Percentiles rank a stretch among this genome's conserved stretches.
Evolutionary conservation across 495 filamentous ascomycete genomes (phyloP).

Genomic region (Lophiostoma macrostomum): DNA sequence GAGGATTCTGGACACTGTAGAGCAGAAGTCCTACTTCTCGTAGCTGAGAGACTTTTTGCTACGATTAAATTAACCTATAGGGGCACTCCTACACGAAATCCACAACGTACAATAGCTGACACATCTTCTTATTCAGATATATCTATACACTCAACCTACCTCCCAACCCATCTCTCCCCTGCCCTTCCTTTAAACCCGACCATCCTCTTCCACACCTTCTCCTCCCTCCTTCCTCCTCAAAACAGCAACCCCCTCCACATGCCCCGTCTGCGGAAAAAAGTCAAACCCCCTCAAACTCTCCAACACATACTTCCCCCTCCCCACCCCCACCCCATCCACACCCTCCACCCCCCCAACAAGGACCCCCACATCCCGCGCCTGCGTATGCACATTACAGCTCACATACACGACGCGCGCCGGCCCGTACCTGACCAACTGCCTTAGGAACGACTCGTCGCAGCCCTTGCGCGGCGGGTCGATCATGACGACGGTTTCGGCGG

Average conservation of each 20-base stretch:
- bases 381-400: conserved; percentile 95
- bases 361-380: conserved; percentile 86
- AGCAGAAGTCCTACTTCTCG: no score
- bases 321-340: conserved; percentile 40
- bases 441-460: conserved; percentile 79
- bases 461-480: conserved; percentile 95
- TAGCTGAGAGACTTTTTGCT: no score
- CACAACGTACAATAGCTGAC: no score
- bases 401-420: conserved; percentile 86
- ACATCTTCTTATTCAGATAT: no score
- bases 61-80: no score
- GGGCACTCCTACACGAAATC: no score
- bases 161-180: background rate
- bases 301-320: conserved; percentile 68
- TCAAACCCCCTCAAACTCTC: conserved; percentile 93
- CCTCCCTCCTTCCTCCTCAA: conserved; percentile 43
- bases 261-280: conserved; percentile 96
- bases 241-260: conserved; percentile 92
- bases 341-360: conserved; percentile 63
- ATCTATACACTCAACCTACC: no score
- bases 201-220: background rate
- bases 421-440: conserved; percentile 70
- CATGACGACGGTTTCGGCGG: conserved; percentile 80
- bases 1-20: no score
- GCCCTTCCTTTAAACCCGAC: background rate